Base-by-base conservation (phyloP, 2,329 filamentous ascomycete species). In the Immersiporthe knoxdaviesiana region DNA sequence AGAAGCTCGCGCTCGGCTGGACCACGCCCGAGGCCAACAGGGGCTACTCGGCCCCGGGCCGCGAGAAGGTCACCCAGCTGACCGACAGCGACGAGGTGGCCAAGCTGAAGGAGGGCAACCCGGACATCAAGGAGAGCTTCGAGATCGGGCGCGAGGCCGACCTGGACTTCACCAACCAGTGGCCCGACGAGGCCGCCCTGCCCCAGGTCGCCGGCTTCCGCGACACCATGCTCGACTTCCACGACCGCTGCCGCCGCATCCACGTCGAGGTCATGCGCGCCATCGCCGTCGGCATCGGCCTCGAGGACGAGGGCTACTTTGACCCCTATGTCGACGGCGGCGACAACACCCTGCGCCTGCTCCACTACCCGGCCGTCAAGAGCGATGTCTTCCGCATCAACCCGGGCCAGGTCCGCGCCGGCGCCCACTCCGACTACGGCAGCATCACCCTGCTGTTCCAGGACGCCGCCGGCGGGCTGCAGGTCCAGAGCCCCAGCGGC, bases 191-290 rank as follows among this genome's bases (percentile, higher is more conserved):
- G 41, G 77, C 81, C 2, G 84, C 85, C 39, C 56, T 52, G 2
- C 56, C 67, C n/a, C 87, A 85, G 3, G 82, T 85, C 59, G 75
- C 74, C 12, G 85, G 84, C 0, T 97, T 97, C 82, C 90, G 88
- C 74, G 75, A 82, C n/a, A 85, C 85, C 24, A 97, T 97, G 93
- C 78, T 89, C 63, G 79, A 79, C 3, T 97, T 97, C 79, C 92
- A 91, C 73, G 84, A 84, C n/a, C 84, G 84, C 70, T 97, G 93
- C 79, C 92, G 93, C 78, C 77, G 81, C 18, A 78, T 97, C 67
- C 92, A 97, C 78, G 83, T 88, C 37, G 84, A 94, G 72, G 87
- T 97, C 27, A 97, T 97, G 93, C 84, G 91, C 5, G 92, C 93
- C 11, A 92, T 97, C 72, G 93, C 92, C 0, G 81, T 95, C n/a